Evolutionary conservation across 2,329 filamentous ascomycete genomes (phyloP), one percentile per base, ranked within the genome.

Genomic region (Pyrenochaeta sp.): DNA sequence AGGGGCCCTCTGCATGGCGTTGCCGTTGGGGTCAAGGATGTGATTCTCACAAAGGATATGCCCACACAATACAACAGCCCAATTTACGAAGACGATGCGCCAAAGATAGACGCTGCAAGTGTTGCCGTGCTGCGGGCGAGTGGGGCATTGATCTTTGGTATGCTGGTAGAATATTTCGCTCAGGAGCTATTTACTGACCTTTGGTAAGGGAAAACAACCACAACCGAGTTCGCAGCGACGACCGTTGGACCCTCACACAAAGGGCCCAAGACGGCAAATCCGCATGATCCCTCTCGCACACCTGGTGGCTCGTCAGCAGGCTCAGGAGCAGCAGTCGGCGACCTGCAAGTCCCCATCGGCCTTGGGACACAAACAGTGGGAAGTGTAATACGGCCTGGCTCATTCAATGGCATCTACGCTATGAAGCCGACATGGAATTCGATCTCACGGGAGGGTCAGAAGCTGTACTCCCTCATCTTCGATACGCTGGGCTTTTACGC

Each of bases 221-320:
- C 87, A 0, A 87, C 87, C 0, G 86, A 89, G 63, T 89, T 90
- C 60, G 85, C 87, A 0, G 81, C 83, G 2, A 85, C 81, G 0
- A 79, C 78, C 1, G 71, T 77, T 12, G 86, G 86, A 0, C 63
- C 63, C 12, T 56, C 58, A 17, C 45, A 67, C 49, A 62, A 60
- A 30, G 63, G 63, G 2, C 78, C 82, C 1, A 78, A 78, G 45
- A 87, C 85, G 1, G 67, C 72, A 3, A 90, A 90, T 66, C 85
- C 87, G 0, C 82, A 84, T 55, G 75, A 82, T 54, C 54, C 74
- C 0, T 54, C 51, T 0, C 78, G 81, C 4, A 90, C 87, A 0
- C 87, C 88, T 0, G 88, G 88, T 0, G 88, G 88, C 40, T 90
- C 87, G 0, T 89, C 86, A 0, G 85, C 86, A 0, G 88, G 88